Conservation (phyloP, 2,329 filamentous ascomycete genomes). For the Elsinoe australis region DNA sequence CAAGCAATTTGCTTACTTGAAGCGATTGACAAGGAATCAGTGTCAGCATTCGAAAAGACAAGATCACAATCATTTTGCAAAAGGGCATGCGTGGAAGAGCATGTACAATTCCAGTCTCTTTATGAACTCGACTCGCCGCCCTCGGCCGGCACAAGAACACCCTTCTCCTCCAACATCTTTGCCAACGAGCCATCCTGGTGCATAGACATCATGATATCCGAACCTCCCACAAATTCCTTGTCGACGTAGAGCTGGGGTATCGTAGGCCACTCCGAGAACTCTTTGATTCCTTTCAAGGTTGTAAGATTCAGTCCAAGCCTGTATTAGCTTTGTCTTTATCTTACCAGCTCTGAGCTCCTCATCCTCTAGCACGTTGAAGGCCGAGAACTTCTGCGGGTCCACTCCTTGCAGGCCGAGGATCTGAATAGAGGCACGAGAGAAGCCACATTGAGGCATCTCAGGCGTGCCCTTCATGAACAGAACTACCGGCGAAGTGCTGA, state of each 20-base stretch:
- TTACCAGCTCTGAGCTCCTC: slow-evolving; percentile 72
- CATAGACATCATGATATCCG: slow-evolving; percentile 94
- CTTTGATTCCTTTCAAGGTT: slow-evolving; percentile 70
- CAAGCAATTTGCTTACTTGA: too few species aligned
- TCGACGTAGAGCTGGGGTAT: slow-evolving; percentile 95
- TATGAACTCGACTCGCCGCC: slow-evolving; percentile 18
- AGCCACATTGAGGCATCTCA: slow-evolving; percentile 91
- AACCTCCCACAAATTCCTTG: slow-evolving; percentile 95
- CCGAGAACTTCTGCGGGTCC: slow-evolving; percentile 91
- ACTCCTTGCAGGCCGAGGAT: slow-evolving; percentile 92
- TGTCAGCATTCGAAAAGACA: too few species aligned
- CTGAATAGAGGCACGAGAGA: slow-evolving; percentile 90
- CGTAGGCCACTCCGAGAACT: slow-evolving; percentile 98
- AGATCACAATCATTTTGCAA: too few species aligned
- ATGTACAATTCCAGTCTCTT: too few species aligned
- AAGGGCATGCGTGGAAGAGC: too few species aligned
- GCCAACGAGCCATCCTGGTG: slow-evolving; percentile 91
- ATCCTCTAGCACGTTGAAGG: slow-evolving; percentile 95
- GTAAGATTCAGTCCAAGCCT: not conserved
- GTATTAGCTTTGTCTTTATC: slow-evolving; percentile 18
- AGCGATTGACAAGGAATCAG: too few species aligned
- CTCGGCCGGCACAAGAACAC: slow-evolving; percentile 64
- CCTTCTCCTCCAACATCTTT: slow-evolving; percentile 86
- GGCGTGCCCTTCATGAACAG: slow-evolving; percentile 99
- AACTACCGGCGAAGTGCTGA: slow-evolving; percentile 81